These are phyloP conservation scores for Plasmodium gonderi DNA, from an alignment of 169 alveolate genomes.

Conservation along the genomic window DNA sequence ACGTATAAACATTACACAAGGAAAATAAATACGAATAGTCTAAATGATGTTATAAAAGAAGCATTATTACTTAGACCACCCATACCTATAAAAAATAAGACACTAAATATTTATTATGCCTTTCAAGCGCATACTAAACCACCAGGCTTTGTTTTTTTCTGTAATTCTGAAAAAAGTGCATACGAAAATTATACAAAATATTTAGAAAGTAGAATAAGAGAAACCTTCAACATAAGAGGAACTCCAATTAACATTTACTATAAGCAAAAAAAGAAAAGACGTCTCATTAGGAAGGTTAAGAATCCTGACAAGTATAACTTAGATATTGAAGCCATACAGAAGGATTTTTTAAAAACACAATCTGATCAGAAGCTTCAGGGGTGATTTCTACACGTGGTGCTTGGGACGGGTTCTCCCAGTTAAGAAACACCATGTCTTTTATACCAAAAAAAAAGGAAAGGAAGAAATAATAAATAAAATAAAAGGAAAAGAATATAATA, in stretches of 20 bases:
- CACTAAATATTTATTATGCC: conserved; percentile 83
- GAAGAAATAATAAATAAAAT: too few species aligned
- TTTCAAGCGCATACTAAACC: conserved; percentile 83
- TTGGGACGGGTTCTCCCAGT: too few species aligned
- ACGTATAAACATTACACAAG: conserved; percentile 76
- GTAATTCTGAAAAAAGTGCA: conserved; percentile 80
- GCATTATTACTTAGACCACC: conserved; percentile 81
- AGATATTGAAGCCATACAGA: conserved; percentile 61
- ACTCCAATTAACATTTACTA: conserved; percentile 79
- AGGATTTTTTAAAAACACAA: conserved; percentile 34
- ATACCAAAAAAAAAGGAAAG: background rate
- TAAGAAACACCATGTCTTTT: background rate
- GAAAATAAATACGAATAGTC: conserved; percentile 19
- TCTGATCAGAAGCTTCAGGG: background rate
- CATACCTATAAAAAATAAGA: conserved; percentile 78
- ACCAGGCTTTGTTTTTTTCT: conserved; percentile 83
- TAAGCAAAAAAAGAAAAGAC: conserved; percentile 57
- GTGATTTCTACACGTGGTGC: too few species aligned
- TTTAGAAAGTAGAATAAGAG: conserved; percentile 80
- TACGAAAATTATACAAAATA: conserved; percentile 83
- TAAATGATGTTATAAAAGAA: conserved; percentile 80
- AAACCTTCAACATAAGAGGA: conserved; percentile 77
- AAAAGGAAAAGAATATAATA: too few species aligned
- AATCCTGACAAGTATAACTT: conserved; percentile 61
- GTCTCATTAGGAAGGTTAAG: conserved; percentile 26